Evolutionary conservation across 805 yeast species (phyloP).

Genomic region (Saccharomycopsis guyanensis): DNA sequence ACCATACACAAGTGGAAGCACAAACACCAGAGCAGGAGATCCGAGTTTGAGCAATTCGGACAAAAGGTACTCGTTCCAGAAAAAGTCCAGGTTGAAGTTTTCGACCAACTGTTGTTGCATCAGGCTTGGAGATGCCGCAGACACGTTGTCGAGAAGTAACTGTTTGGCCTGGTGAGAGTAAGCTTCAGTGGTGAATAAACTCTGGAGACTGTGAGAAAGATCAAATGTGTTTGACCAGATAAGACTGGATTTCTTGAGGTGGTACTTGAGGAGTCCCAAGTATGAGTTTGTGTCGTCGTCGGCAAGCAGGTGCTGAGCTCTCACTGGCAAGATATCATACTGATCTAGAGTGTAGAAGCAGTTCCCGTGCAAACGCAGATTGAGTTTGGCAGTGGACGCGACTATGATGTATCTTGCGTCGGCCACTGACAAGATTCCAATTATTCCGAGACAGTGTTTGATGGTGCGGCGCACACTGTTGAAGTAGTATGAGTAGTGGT

Average conservation of each 20-base stretch:
- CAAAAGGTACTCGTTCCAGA: conserved; percentile 78
- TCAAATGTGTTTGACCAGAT: conserved; percentile 70
- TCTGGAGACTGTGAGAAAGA: conserved; percentile 69
- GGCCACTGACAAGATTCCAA: conserved; percentile 14
- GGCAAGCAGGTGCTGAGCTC: background rate
- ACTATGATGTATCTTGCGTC: conserved; percentile 10
- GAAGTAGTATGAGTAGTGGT: conserved; percentile 16
- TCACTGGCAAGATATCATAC: conserved; percentile 16
- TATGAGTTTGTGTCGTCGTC: conserved; percentile 15
- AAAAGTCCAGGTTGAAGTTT: conserved; percentile 56
- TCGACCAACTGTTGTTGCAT: conserved; percentile 18
- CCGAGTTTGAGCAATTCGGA: conserved; percentile 43
- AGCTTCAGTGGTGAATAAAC: background rate
- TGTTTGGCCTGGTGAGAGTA: background rate
- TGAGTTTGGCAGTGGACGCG: background rate
- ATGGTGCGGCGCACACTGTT: conserved; percentile 11
- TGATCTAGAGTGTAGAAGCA: conserved; percentile 8
- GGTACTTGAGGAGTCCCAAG: conserved; percentile 48
- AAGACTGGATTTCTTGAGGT: conserved; percentile 60
- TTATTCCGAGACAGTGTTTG: conserved; percentile 16
- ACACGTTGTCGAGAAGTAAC: conserved; percentile 32
- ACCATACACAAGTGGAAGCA: conserved; percentile 81
- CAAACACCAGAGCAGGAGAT: conserved; percentile 39
- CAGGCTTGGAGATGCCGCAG: conserved; percentile 24
- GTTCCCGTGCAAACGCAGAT: conserved; percentile 7